These are phyloP conservation scores for Suhomyces prunicola DNA, from an alignment of 805 yeast genomes.

Conservation along the genomic window DNA sequence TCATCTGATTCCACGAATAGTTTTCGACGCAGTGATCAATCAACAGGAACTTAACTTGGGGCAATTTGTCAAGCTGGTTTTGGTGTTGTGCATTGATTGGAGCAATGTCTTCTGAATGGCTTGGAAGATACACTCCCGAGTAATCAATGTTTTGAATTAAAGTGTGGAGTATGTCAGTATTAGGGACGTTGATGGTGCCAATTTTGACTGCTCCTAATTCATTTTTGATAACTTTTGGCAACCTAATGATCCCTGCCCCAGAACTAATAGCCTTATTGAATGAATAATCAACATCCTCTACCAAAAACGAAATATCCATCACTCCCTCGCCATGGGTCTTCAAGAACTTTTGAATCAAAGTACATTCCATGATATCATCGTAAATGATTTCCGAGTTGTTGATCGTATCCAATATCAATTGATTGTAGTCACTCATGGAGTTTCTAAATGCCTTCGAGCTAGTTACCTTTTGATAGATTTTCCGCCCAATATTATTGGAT, in stretches of 20 bases:
- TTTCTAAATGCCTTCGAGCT: conserved; percentile 11
- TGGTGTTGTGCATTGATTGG: conserved; percentile 3
- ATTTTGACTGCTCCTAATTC: conserved; percentile 46
- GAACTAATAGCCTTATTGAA: conserved; percentile 45
- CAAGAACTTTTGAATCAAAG: conserved; percentile 23
- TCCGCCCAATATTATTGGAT: conserved; percentile 6
- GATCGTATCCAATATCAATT: conserved; percentile 12
- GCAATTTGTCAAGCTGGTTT: conserved; percentile 13
- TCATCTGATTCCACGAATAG: conserved; percentile 67
- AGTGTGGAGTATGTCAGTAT: conserved; percentile 69
- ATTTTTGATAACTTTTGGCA: conserved; percentile 36
- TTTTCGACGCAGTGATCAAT: conserved; percentile 85
- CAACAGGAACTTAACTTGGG: conserved; percentile 36
- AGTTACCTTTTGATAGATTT: conserved; percentile 12
- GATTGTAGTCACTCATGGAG: conserved; percentile 8
- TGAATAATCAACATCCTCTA: conserved; percentile 45
- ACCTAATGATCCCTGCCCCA: conserved; percentile 47
- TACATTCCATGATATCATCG: conserved; percentile 16
- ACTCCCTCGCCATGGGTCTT: conserved; percentile 72
- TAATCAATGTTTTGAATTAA: conserved; percentile 49
- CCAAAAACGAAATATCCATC: conserved; percentile 71
- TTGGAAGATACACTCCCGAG: conserved; percentile 51
- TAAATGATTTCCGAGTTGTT: conserved; percentile 14
- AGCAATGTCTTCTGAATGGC: conserved; percentile 24
- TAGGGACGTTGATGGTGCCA: conserved; percentile 45